Evolutionary conservation across 768 basidiomycete genomes (phyloP), one percentile per base, ranked within the genome.

Genomic region (Wakefieldia striispora): DNA sequence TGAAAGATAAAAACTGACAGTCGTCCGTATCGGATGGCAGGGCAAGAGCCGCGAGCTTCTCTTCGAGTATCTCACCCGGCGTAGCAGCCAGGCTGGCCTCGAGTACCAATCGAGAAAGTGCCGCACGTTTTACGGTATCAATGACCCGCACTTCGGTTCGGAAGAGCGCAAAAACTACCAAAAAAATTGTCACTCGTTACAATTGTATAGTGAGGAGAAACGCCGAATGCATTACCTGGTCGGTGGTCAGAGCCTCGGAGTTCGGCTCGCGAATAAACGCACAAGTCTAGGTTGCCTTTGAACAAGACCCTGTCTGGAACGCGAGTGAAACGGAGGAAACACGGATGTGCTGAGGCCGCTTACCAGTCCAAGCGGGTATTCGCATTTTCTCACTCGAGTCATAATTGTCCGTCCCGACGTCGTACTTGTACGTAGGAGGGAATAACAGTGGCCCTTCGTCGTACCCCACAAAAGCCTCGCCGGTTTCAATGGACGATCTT

Each of bases 281-380:
- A 74, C 40, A 94, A 74, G 53, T 92, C 85, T 21, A 97, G 75
- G 29, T 75, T 72, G 10, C 95, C 95, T 53, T 81, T 82, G 72
- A 86, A 95, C 50, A 99, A 65, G 8, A 99, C 83, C n/a, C 97
- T 90, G 73, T 99, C 97, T 93, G 61, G n/a, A 34, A 46, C 7
- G 16, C 29, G 41, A 43, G 38, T 66, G 48, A 51, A 53, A 35
- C 4, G 4, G 20, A 23, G 19, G 39, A 2, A 27, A 19, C 10
- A 42, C 21, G 35, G 17, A 19, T 34, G 24, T 48, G 31, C 24
- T n/a, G 26, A 34, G 45, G 34, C 6, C 26, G 26, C 78, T 51
- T 48, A 93, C 93, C 93, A 59, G 95, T 98, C 95, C 95, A 98
- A 16, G 95, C 92, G 6, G 97, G 97, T 62, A 97, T 87, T 21